A percentile compares a stretch with the other conserved stretches of the same genome.
phyloP scores from a whole-genome alignment of 1,284 basidiomycete species.

The Ustilago sp. region DNA sequence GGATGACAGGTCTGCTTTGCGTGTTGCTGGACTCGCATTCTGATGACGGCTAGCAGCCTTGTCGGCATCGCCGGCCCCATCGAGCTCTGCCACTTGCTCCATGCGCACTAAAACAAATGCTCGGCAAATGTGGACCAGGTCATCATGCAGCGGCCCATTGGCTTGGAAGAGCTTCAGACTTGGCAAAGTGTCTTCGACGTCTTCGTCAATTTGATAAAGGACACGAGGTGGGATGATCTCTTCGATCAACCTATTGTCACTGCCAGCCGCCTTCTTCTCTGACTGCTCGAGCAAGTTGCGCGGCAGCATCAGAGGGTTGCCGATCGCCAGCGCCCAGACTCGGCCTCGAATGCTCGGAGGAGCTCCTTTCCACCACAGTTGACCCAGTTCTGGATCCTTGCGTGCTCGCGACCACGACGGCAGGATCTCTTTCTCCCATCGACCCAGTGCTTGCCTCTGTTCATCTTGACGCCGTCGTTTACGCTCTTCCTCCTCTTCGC shows the following conservation, averaged over 20 bases:
- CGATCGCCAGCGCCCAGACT: slow-evolving; percentile 89
- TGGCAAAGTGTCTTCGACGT: slow-evolving; percentile 84
- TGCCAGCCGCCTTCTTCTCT: slow-evolving; percentile 21
- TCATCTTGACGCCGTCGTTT: slow-evolving; percentile 38
- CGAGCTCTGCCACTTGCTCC: slow-evolving; percentile 75
- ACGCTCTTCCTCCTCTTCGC: slow-evolving; percentile 47
- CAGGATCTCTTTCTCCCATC: slow-evolving; percentile 83
- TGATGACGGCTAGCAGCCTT: slow-evolving; percentile 23
- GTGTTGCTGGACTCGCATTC: slow-evolving; percentile 6
- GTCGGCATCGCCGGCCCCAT: slow-evolving; percentile 35
- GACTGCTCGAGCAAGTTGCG: slow-evolving; percentile 52
- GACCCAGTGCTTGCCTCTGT: slow-evolving; percentile 77
- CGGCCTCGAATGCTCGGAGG: slow-evolving; percentile 85
- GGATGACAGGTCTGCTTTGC: slow-evolving; percentile 13
- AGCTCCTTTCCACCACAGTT: slow-evolving; percentile 91
- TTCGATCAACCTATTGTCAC: slow-evolving; percentile 1
- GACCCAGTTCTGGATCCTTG: slow-evolving; percentile 76
- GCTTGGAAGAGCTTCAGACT: slow-evolving; percentile 86
- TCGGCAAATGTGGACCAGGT: slow-evolving; percentile 85
- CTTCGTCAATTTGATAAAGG: slow-evolving; percentile 80
- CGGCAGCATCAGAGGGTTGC: slow-evolving; percentile 85
- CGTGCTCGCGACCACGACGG: slow-evolving; percentile 85
- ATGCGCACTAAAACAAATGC: slow-evolving; percentile 92
- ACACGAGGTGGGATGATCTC: slow-evolving; percentile 66
- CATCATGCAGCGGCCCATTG: slow-evolving; percentile 84